Conservation (phyloP, 495 filamentous ascomycete species). For the Terfezia claveryi region DNA sequence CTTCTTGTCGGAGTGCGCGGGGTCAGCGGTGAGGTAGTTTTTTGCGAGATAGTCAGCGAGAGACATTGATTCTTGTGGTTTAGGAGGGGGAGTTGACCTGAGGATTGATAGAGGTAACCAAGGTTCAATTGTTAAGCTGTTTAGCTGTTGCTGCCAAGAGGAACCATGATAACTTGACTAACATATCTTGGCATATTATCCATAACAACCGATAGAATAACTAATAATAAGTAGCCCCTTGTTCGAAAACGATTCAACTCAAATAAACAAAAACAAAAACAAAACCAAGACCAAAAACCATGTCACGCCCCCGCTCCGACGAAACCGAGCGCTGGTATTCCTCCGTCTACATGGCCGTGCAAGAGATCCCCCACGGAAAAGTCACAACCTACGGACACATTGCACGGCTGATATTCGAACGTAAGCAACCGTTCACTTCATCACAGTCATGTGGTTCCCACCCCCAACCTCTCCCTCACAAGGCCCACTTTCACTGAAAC, state of each 20-base stretch:
- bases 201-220: too few relatives aligned
- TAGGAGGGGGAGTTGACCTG: too few relatives aligned
- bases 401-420: conserved; percentile 52
- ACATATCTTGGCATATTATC: too few relatives aligned
- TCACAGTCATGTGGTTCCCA: too few relatives aligned
- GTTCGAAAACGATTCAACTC: background rate
- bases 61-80: conserved; percentile 24
- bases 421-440: conserved; percentile 24
- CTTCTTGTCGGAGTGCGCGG: conserved; percentile 24
- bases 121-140: too few relatives aligned
- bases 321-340: background rate
- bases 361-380: conserved; percentile 44
- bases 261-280: background rate
- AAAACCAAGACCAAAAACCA: background rate
- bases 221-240: too few relatives aligned
- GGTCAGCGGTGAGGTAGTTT: conserved; percentile 72
- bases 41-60: conserved; percentile 80
- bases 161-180: too few relatives aligned
- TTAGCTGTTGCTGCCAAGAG: too few relatives aligned
- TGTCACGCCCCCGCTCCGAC: background rate
- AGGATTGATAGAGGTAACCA: too few relatives aligned
- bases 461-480: too few relatives aligned
- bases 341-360: conserved; percentile 1
- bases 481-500: too few relatives aligned
- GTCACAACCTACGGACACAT: conserved; percentile 87